Evolutionary conservation across 352 stramenopile species (phyloP).

Genomic region (Vaucheria bursata): DNA sequence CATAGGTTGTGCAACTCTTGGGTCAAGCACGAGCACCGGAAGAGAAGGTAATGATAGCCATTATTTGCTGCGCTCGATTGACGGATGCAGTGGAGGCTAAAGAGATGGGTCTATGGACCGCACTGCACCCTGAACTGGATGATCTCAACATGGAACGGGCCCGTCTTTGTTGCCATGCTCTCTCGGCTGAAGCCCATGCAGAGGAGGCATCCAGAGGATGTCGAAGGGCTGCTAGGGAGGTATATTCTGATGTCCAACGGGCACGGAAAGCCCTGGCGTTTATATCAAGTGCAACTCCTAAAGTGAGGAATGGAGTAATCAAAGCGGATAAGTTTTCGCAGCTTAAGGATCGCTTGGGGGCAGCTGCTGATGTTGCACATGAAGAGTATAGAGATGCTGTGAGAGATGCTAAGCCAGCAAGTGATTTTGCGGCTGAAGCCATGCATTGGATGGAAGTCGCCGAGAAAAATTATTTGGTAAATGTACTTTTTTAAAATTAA

Average conservation of each 20-base stretch:
- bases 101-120: constrained; percentile 24
- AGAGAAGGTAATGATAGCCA: constrained; percentile 26
- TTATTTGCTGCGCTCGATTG: constrained; percentile 27
- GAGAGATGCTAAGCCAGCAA: constrained; percentile 38
- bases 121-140: constrained; percentile 20
- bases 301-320: constrained; percentile 34
- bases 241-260: constrained; percentile 31
- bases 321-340: constrained; percentile 38
- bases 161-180: constrained; percentile 9
- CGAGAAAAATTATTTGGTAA: constrained; percentile 22
- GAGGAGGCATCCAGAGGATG: constrained; percentile 28
- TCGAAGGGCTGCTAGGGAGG: constrained; percentile 33
- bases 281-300: constrained; percentile 37
- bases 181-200: constrained; percentile 23
- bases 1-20: constrained; percentile 30
- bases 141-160: constrained; percentile 29
- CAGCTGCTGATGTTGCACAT: constrained; percentile 35
- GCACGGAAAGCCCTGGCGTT: constrained; percentile 35
- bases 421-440: constrained; percentile 29
- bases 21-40: constrained; percentile 19
- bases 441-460: constrained; percentile 33
- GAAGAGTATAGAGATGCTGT: constrained; percentile 45
- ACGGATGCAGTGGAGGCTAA: constrained; percentile 43
- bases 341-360: constrained; percentile 38
- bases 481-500: not conserved